These are phyloP conservation scores for Chaetothyriales sp. DNA, from an alignment of 2,329 filamentous ascomycete species.

Conservation along the genomic window DNA sequence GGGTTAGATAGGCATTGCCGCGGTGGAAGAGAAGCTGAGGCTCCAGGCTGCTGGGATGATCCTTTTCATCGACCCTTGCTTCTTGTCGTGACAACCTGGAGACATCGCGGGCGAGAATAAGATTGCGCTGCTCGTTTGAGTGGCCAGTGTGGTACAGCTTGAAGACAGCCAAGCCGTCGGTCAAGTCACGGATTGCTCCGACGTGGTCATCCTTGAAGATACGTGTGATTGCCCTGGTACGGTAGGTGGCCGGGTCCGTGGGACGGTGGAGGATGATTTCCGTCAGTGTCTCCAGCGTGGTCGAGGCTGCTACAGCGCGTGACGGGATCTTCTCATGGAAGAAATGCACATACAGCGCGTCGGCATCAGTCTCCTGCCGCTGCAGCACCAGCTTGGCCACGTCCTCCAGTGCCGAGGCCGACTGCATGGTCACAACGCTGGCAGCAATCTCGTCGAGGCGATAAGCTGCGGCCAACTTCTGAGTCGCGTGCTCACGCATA, in stretches of 20 bases:
- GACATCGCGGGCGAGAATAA: slow-evolving; percentile 32
- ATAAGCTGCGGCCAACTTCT: slow-evolving; percentile 63
- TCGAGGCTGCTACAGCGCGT: slow-evolving; percentile 55
- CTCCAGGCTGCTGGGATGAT: slow-evolving; percentile 62
- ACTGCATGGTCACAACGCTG: slow-evolving; percentile 72
- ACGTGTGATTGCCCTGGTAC: slow-evolving; percentile 59
- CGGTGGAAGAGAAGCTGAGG: slow-evolving; percentile 63
- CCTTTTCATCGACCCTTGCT: slow-evolving; percentile 40
- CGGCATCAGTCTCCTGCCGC: slow-evolving; percentile 49
- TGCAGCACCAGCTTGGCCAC: slow-evolving; percentile 59
- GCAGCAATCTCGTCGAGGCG: slow-evolving; percentile 69
- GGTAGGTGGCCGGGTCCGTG: slow-evolving; percentile 48
- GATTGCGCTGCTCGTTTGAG: slow-evolving; percentile 34
- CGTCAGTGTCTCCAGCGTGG: slow-evolving; percentile 49
- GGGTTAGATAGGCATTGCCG: slow-evolving; percentile 53
- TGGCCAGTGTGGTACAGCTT: slow-evolving; percentile 41
- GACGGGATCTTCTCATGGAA: slow-evolving; percentile 82
- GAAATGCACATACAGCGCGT: slow-evolving; percentile 81
- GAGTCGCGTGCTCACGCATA: slow-evolving; percentile 66
- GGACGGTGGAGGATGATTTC: slow-evolving; percentile 52
- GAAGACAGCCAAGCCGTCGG: slow-evolving; percentile 44
- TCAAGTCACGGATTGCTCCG: slow-evolving; percentile 56
- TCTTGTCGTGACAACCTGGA: slow-evolving; percentile 26
- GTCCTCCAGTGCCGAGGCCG: slow-evolving; percentile 59
- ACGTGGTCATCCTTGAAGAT: slow-evolving; percentile 61